phyloP scores from a whole-genome alignment of 2,329 filamentous ascomycete species.

The Colletotrichum sp. region DNA sequence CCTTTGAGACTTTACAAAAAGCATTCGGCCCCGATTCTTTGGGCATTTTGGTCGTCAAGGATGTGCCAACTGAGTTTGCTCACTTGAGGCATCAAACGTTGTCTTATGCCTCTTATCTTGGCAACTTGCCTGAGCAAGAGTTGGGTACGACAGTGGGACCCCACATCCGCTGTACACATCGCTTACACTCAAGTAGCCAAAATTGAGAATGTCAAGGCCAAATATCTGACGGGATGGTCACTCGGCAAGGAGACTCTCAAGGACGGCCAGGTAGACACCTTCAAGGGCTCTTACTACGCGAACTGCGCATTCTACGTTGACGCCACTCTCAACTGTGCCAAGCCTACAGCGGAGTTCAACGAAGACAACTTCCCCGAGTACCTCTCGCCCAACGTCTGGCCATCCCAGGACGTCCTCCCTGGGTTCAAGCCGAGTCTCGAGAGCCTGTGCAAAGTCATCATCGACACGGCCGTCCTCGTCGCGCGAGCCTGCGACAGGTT shows the following conservation, averaged over 20 bases:
- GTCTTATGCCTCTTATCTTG: slow-evolving; percentile 88
- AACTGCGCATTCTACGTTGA: slow-evolving; percentile 82
- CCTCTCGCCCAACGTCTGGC: slow-evolving; percentile 91
- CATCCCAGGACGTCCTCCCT: slow-evolving; percentile 68
- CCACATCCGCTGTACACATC: neutral
- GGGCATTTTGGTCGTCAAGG: slow-evolving; percentile 92
- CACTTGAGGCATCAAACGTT: slow-evolving; percentile 76
- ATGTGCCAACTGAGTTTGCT: slow-evolving; percentile 75
- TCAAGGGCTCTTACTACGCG: slow-evolving; percentile 85
- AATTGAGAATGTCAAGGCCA: slow-evolving; percentile 64
- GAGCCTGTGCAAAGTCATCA: slow-evolving; percentile 80
- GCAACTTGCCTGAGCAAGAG: slow-evolving; percentile 74
- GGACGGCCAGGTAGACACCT: slow-evolving; percentile 77
- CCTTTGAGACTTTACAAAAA: slow-evolving; percentile 71
- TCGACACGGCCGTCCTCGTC: slow-evolving; percentile 87
- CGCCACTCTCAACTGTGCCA: slow-evolving; percentile 63
- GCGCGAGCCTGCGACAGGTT: slow-evolving; percentile 90
- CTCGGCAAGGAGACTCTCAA: slow-evolving; percentile 82
- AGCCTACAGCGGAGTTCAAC: slow-evolving; percentile 63
- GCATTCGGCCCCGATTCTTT: slow-evolving; percentile 92
- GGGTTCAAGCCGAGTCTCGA: slow-evolving; percentile 78
- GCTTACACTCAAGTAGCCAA: slow-evolving; percentile 44
- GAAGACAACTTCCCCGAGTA: slow-evolving; percentile 81
- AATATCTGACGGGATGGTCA: slow-evolving; percentile 78
- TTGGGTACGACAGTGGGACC: slow-evolving; percentile 61